Base-by-base conservation (phyloP, 1,284 basidiomycete genomes). In the Pseudozyma sp. region DNA sequence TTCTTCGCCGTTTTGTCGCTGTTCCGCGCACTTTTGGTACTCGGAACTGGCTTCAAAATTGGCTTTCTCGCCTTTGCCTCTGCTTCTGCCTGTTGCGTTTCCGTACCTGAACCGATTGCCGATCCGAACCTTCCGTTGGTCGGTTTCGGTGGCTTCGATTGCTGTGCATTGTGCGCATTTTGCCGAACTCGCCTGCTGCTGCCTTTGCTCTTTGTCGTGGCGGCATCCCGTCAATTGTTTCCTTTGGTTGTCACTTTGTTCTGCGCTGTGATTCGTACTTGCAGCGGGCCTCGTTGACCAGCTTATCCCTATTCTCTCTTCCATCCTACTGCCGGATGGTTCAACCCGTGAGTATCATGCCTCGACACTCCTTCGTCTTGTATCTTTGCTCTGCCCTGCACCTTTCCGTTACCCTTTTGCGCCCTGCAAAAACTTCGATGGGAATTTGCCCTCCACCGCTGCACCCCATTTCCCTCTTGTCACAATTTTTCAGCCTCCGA, bases 251-350 rank as follows among this genome's bases (percentile, higher is more conserved):
- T 18, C 25, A 31, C 10, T 18, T 36, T 25, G 18, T 13, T 21
- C 40, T 38, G 60, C 67, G 57, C 18, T 42, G 57, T 69, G 67
- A 69, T 44, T 50, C 51, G 57, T 25, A 59, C 45, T 38, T 70
- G 67, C 67, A 70, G 67, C 67, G 53, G 60, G 49, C 57, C 42
- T 61, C 39, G 18, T 61, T 52, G 59, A 52, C 45, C 51, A 48
- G 19, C 44, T 70, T 38, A 42, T 56, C 19, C 44, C 67, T 7
- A 36, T 60, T 36, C 52, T 70, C 25, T 44, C 57, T 39, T 43
- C 61, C 52, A 38, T 60, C 49, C 49, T 59, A 9, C 38, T 52
- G 7, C 59, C 67, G 61, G 60, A 70, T 59, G 67, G 67, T 14
- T 43, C 56, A 11, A 49, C 35, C 49, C 57, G 67, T 70, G 57